These are phyloP conservation scores for Adansonia gregorii DNA, from an alignment of 441 rosid genomes.

Conservation along the genomic window DNA sequence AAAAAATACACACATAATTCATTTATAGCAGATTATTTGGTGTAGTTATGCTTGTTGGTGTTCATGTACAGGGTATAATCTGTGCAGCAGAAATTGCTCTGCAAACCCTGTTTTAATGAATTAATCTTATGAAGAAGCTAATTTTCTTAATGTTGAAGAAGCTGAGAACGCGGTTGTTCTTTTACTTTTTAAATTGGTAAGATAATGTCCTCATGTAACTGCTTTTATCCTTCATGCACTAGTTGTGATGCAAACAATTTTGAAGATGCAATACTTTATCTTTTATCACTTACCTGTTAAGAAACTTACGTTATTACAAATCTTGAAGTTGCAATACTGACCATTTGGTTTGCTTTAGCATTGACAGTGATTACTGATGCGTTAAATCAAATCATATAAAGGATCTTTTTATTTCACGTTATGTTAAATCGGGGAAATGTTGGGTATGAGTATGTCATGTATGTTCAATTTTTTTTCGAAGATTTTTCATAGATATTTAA, in stretches of 20 bases:
- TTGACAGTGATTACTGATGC: background rate
- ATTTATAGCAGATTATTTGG: background rate
- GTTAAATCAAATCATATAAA: background rate
- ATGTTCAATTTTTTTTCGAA: no score
- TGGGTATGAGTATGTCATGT: no score
- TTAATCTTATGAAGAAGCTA: constrained; percentile 14
- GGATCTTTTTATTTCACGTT: background rate
- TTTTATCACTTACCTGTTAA: background rate
- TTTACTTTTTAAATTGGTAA: background rate
- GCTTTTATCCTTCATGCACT: background rate
- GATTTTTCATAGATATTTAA: no score
- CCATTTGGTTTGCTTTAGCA: background rate
- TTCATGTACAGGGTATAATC: background rate
- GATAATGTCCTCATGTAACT: background rate
- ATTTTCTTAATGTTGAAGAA: background rate
- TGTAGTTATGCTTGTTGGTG: background rate
- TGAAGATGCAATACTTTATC: background rate
- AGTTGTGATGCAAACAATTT: background rate
- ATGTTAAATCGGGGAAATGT: no score
- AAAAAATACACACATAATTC: background rate
- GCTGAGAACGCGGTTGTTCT: background rate
- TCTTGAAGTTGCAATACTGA: background rate
- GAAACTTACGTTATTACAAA: background rate
- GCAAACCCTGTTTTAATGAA: background rate
- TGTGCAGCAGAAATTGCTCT: constrained; percentile 16